Percentiles rank a stretch among this genome's conserved stretches.
Conservation (phyloP, 768 basidiomycete species). For the Naganishia onofrii region DNA sequence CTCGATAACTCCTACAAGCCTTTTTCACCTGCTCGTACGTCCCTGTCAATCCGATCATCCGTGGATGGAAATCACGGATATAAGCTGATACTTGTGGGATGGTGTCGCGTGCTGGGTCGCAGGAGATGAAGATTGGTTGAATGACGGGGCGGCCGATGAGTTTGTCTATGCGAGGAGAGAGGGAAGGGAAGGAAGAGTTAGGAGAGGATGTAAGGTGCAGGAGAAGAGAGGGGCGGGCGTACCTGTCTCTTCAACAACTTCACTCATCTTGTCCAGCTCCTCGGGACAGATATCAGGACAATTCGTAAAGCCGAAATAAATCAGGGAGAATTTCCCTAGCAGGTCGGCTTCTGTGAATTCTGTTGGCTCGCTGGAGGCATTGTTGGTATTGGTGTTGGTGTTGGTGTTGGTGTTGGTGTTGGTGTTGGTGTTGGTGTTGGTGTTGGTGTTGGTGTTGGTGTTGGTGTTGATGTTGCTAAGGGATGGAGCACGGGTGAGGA, state of each 20-base stretch:
- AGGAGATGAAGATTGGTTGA: conserved; percentile 89
- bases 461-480: conserved; percentile 47
- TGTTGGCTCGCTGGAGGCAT: conserved; percentile 48
- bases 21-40: conserved; percentile 79
- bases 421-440: conserved; percentile 30
- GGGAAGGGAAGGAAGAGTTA: background rate
- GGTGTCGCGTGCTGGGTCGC: conserved; percentile 92
- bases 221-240: conserved; percentile 52
- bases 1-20: conserved; percentile 90
- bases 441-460: conserved; percentile 48
- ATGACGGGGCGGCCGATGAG: conserved; percentile 65
- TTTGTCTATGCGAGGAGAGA: conserved; percentile 58
- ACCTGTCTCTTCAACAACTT: conserved; percentile 71
- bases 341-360: conserved; percentile 80
- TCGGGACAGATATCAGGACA: conserved; percentile 99
- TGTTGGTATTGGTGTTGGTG: conserved; percentile 22
- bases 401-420: conserved; percentile 48
- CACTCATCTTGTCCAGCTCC: conserved; percentile 90
- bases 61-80: conserved; percentile 78
- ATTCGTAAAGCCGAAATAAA: conserved; percentile 97
- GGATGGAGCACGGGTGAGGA: conserved; percentile 54
- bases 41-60: conserved; percentile 82
- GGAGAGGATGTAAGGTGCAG: conserved; percentile 57
- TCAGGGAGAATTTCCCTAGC: conserved; percentile 77
- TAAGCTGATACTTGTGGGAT: conserved; percentile 50